Evolutionary conservation across 306 rosid genomes (phyloP).

Genomic region (Pterocarpus santalinus): DNA sequence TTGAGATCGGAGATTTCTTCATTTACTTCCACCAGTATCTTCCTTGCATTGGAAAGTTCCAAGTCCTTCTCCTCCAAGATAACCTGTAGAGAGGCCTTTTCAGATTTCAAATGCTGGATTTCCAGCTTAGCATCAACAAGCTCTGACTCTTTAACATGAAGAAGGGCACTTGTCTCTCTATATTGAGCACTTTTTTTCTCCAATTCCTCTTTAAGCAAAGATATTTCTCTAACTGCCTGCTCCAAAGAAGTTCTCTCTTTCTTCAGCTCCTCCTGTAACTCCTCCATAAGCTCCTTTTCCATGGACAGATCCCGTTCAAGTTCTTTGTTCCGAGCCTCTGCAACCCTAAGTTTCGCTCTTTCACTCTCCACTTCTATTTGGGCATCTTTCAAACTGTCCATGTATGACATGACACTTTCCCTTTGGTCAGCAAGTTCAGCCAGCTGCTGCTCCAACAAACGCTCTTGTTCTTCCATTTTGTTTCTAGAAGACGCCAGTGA

Average conservation of each 20-base stretch:
- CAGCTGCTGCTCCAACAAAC: constrained; percentile 67
- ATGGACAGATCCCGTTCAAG: constrained; percentile 65
- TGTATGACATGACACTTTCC: constrained; percentile 67
- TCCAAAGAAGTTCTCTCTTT: constrained; percentile 71
- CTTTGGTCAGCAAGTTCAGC: constrained; percentile 77
- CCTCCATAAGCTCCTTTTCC: constrained; percentile 70
- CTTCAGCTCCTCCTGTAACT: constrained; percentile 71
- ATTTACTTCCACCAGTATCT: constrained; percentile 65
- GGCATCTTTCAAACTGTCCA: constrained; percentile 70
- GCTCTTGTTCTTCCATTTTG: constrained; percentile 80
- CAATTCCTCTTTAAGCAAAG: constrained; percentile 68
- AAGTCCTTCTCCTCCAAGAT: constrained; percentile 81
- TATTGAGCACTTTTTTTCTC: constrained; percentile 59
- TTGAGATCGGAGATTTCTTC: constrained; percentile 76
- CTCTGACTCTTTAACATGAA: constrained; percentile 71
- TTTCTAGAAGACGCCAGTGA: constrained; percentile 70
- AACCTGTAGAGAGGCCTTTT: constrained; percentile 71
- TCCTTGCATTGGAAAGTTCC: constrained; percentile 84
- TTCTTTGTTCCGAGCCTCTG: constrained; percentile 72
- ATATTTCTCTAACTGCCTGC: constrained; percentile 68
- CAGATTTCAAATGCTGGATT: constrained; percentile 84
- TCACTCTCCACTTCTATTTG: constrained; percentile 82
- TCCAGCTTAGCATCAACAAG: constrained; percentile 83
- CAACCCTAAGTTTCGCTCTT: constrained; percentile 65
- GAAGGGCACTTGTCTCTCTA: constrained; percentile 57